These are phyloP conservation scores for Candida caryicola DNA, from an alignment of 805 yeast genomes.

Conservation along the genomic window DNA sequence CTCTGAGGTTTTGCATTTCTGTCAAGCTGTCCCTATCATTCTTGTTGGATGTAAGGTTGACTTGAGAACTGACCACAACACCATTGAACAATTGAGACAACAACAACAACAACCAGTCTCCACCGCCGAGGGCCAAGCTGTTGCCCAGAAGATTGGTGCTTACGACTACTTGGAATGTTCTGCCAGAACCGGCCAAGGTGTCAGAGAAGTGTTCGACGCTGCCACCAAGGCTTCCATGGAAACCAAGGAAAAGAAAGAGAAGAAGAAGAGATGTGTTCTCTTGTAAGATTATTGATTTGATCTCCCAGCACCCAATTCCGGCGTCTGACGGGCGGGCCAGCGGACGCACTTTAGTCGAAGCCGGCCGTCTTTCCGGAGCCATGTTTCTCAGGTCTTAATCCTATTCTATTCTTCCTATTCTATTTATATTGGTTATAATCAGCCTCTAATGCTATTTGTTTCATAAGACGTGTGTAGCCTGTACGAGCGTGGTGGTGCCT, in stretches of 20 bases:
- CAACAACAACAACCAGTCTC: conserved; percentile 22
- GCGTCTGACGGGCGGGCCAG: too few species aligned
- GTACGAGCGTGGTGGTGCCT: too few species aligned
- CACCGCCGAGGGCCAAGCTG: conserved; percentile 25
- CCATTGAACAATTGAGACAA: conserved; percentile 26
- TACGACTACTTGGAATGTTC: conserved; percentile 37
- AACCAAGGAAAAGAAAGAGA: conserved; percentile 27
- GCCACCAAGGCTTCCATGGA: conserved; percentile 31
- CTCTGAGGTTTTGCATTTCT: conserved; percentile 40
- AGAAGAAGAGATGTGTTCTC: conserved; percentile 30
- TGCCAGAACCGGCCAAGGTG: conserved; percentile 32
- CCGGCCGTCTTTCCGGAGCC: too few species aligned
- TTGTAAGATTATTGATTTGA: conserved; percentile 14
- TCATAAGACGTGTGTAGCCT: background rate
- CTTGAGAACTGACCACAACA: conserved; percentile 25
- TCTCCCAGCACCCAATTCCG: background rate
- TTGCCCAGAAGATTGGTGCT: conserved; percentile 29
- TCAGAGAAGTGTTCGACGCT: conserved; percentile 28
- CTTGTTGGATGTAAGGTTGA: conserved; percentile 40
- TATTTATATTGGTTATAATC: background rate
- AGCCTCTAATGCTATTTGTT: conserved; percentile 7
- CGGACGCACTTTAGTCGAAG: too few species aligned
- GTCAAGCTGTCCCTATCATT: conserved; percentile 34
- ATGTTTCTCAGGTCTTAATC: background rate
- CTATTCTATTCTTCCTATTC: background rate